Base-by-base conservation (phyloP, 2,329 filamentous ascomycete species). In the Colletotrichum salicis region DNA sequence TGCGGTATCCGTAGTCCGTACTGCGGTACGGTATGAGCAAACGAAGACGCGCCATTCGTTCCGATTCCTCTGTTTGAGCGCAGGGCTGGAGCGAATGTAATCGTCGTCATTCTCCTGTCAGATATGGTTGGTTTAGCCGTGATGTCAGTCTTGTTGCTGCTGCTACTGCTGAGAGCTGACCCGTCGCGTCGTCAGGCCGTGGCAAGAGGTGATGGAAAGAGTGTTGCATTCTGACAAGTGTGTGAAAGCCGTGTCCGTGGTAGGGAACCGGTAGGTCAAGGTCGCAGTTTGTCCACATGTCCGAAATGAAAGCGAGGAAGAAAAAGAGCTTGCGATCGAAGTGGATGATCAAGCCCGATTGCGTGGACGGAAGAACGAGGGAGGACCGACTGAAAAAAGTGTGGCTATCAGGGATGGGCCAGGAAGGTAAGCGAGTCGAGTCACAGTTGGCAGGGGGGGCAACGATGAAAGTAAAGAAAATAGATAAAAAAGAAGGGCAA, bases 341-440 rank as follows among this genome's bases (percentile, higher is more conserved):
- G 64, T 71, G 69, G 64, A 69, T 41, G 69, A 52, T 27, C 45
- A 67, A 52, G 29, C 64, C 45, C 60, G 64, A 19, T 55, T 45
- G 41, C 27, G 29, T 48, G 13, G 65, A 45, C 59, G 70, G 61
- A 31, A 67, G 8, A 5, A 41, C 22, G 48, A 72, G 60, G 60
- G 22, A 70, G 61, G 54, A 61, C 37, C 27, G 58, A 67, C 45
- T 24, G 58, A 10, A 31, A 8, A 48, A 8, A 35, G 41, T 48
- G 41, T 48, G 59, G 10, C 59, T 22, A 59, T 48, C 70, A 72
- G 60, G 67, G 70, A 64, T 72, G 48, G 13, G 55, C 70, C 60
- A 72, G 59, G 55, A 61, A 65, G 22, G 33, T 22, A 37, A 41
- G 55, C 60, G 56, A 65, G 35, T 57, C 67, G 57, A 37, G 33